phyloP scores from a whole-genome alignment of 768 basidiomycete species.

The Boletus reticuloceps region DNA sequence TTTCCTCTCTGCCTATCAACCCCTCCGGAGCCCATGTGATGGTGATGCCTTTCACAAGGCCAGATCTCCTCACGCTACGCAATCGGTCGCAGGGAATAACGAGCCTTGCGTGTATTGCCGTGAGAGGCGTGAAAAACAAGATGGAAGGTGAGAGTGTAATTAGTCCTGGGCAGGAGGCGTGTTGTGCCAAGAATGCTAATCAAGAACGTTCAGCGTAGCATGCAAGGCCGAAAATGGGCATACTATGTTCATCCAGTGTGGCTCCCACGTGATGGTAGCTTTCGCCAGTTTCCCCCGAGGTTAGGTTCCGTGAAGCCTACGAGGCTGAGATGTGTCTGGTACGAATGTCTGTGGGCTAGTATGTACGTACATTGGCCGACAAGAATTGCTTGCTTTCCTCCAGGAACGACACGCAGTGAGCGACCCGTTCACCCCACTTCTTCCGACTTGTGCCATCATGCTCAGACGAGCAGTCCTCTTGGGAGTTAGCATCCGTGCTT shows the following conservation, averaged over 20 bases:
- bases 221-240: constrained; percentile 6
- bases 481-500: constrained; percentile 3
- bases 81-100: constrained; percentile 45
- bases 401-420: constrained; percentile 43
- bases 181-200: constrained; percentile 61
- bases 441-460: constrained; percentile 46
- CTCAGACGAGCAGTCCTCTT: constrained; percentile 1
- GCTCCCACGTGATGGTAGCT: neutral
- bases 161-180: constrained; percentile 51
- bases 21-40: constrained; percentile 41
- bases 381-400: constrained; percentile 42
- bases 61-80: constrained; percentile 56
- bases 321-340: neutral
- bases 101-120: constrained; percentile 44
- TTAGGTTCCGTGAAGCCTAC: constrained; percentile 9
- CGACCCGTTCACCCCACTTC: constrained; percentile 52
- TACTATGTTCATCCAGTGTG: constrained; percentile 34
- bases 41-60: constrained; percentile 50
- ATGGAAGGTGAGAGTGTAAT: constrained; percentile 51
- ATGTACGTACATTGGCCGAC: constrained; percentile 33
- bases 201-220: neutral
- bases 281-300: neutral
- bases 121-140: constrained; percentile 55
- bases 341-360: constrained; percentile 10
- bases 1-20: constrained; percentile 32